These are phyloP conservation scores for Penicillium paxilli DNA, from an alignment of 495 filamentous ascomycete genomes.

Conservation along the genomic window DNA sequence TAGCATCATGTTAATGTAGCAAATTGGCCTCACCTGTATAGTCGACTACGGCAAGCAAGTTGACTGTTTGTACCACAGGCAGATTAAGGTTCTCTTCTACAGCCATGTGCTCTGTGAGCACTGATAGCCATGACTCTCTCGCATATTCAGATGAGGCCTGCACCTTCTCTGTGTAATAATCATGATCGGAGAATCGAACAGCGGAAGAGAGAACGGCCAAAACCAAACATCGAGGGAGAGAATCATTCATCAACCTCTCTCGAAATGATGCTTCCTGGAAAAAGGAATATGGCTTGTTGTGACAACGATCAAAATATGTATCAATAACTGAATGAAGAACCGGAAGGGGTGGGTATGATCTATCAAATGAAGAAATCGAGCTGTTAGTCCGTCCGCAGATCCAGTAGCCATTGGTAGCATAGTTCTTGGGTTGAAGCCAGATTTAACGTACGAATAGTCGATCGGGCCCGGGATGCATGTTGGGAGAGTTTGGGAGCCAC, in stretches of 20 bases:
- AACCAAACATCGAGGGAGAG: slow-evolving; percentile 21
- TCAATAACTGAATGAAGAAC: slow-evolving; percentile 23
- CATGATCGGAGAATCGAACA: slow-evolving; percentile 24
- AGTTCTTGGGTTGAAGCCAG: not conserved
- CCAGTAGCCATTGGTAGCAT: too few relatives aligned
- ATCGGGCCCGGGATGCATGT: not conserved
- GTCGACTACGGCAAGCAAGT: slow-evolving; percentile 27
- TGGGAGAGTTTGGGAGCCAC: not conserved
- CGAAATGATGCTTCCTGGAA: slow-evolving; percentile 30
- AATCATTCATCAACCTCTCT: slow-evolving; percentile 9
- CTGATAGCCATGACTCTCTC: slow-evolving; percentile 27
- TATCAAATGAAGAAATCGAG: not conserved
- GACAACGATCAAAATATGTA: slow-evolving; percentile 26
- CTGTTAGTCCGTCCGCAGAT: not conserved
- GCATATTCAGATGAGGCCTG: slow-evolving; percentile 25
- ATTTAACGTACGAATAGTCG: slow-evolving; percentile 7
- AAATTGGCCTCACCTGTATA: slow-evolving; percentile 20
- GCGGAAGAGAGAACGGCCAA: slow-evolving; percentile 28
- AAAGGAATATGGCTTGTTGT: slow-evolving; percentile 34
- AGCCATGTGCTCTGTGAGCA: slow-evolving; percentile 27
- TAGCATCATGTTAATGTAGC: not conserved
- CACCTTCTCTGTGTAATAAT: slow-evolving; percentile 17
- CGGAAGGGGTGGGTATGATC: slow-evolving; percentile 15
- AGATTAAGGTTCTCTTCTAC: slow-evolving; percentile 23
- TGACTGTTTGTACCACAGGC: slow-evolving; percentile 28